Conservation (phyloP, 2,329 filamentous ascomycete species). For the Thelonectria blattea region DNA sequence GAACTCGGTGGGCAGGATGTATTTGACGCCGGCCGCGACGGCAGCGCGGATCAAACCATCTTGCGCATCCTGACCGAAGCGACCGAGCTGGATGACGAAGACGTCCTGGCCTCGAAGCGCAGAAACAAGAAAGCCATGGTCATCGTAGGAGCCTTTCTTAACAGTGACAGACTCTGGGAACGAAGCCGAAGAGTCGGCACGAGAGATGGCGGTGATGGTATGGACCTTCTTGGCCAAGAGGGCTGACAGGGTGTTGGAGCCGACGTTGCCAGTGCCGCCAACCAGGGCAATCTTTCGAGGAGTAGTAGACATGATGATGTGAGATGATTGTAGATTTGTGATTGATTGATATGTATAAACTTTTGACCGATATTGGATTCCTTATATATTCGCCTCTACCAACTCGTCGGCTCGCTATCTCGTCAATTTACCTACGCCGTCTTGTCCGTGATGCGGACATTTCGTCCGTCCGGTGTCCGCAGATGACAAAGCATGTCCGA, state of each 20-base stretch:
- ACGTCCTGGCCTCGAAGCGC: conserved; percentile 43
- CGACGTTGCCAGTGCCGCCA: conserved; percentile 47
- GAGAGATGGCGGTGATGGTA: conserved; percentile 57
- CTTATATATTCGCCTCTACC: conserved; percentile 1
- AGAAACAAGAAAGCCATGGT: conserved; percentile 42
- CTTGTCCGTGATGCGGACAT: neutral
- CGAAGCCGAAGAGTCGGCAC: conserved; percentile 47
- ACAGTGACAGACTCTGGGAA: conserved; percentile 49
- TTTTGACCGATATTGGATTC: neutral
- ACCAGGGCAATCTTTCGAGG: conserved; percentile 39
- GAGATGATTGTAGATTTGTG: conserved; percentile 4
- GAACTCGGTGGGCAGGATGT: conserved; percentile 42
- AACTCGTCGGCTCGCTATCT: neutral
- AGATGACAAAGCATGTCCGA: neutral
- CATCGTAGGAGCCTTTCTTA: conserved; percentile 53
- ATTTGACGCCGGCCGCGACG: conserved; percentile 39
- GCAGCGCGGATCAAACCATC: conserved; percentile 41
- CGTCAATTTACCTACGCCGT: too few relatives aligned
- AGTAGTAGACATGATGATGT: conserved; percentile 15
- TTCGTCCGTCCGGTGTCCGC: conserved; percentile 9
- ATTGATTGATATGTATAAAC: neutral
- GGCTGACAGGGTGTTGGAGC: conserved; percentile 44
- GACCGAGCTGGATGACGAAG: conserved; percentile 37
- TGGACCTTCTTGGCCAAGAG: conserved; percentile 53
- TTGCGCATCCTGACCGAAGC: conserved; percentile 29